Evolutionary conservation across 805 yeast genomes (phyloP).

Genomic region (Candida easanensis): DNA sequence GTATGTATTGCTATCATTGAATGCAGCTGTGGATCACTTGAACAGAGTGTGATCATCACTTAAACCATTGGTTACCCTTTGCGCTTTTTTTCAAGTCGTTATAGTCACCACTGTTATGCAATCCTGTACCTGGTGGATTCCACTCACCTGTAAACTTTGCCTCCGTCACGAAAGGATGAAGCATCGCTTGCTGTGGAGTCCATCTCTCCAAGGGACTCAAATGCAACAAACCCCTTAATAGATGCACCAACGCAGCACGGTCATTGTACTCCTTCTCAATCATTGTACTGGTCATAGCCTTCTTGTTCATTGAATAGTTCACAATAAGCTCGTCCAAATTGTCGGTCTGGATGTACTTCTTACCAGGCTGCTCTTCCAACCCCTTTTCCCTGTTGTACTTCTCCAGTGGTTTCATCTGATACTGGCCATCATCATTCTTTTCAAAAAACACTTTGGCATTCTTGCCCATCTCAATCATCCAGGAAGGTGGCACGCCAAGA

Average conservation of each 20-base stretch:
- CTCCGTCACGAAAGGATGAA: slow-evolving; percentile 85
- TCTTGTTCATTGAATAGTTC: slow-evolving; percentile 67
- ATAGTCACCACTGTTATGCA: slow-evolving; percentile 3
- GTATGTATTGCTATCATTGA: no score
- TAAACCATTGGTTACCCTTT: slow-evolving; percentile 19
- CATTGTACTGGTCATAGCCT: slow-evolving; percentile 43
- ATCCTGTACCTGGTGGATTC: slow-evolving; percentile 45
- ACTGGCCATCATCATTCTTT: slow-evolving; percentile 23
- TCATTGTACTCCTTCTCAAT: slow-evolving; percentile 72
- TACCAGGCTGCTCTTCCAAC: slow-evolving; percentile 70
- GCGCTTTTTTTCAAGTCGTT: slow-evolving; percentile 11
- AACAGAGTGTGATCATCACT: no score
- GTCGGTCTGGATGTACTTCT: slow-evolving; percentile 71
- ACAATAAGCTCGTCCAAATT: slow-evolving; percentile 69
- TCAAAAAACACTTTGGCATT: slow-evolving; percentile 62
- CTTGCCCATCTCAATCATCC: slow-evolving; percentile 97
- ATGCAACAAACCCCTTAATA: slow-evolving; percentile 72
- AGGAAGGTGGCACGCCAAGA: slow-evolving; percentile 84
- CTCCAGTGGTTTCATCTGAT: slow-evolving; percentile 38
- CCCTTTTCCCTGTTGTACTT: slow-evolving; percentile 51
- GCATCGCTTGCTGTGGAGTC: slow-evolving; percentile 93
- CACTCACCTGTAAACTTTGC: slow-evolving; percentile 50
- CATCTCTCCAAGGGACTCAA: slow-evolving; percentile 91
- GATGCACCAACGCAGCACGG: slow-evolving; percentile 70
- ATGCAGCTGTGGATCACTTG: no score